Evolutionary conservation across 352 stramenopile genomes (phyloP), one percentile per base, ranked within the genome.

Genomic region (Pythium scleroteichum): DNA sequence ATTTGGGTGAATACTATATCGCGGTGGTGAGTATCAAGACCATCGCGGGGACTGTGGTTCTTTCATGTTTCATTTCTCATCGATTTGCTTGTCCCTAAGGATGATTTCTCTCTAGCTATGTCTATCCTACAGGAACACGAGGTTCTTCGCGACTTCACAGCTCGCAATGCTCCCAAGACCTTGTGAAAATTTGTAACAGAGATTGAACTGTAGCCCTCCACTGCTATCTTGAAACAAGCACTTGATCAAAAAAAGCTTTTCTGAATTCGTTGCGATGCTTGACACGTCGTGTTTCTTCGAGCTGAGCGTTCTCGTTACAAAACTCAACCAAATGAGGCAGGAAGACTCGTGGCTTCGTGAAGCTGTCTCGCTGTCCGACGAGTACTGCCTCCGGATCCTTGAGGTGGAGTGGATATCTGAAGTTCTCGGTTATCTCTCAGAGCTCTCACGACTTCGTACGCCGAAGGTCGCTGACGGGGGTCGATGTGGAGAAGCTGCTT

Each of bases 401-500:
- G 59, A 20, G 59, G 61, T 3, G 70, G 71, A 8, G 76, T 61
- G n/a, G 88, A 88, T 3, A 89, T 68, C 13, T 79, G 61, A 8
- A 85, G 66, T 57, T 86, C 67, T 2, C 73, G 67, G 27, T 90
- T 88, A 59, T 92, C 75, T 47, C 84, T 72, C 7, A 93, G 63
- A 14, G 80, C 82, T 20, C 87, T 76, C 14, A 79, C 79, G 1
- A 94, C 82, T 48, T 94, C 78, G 59, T 85, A 90, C 16, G 84
- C 82, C 8, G 80, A 90, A 6, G 84, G 80, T 1, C 84, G 82
- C 35, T 74, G 68, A 27, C 76, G 70, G 27, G 84, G 84, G 32
- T 94, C 80, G 47, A 85, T 62, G 54, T 92, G 80, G 23, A 94
- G 75, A 58, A 94, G 65, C 53, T 85, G 69, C 66, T 92, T 88